Percentiles rank a stretch among this genome's conserved stretches.
phyloP scores from a whole-genome alignment of 257 asterid genomes.

The Handroanthus guayacan region DNA sequence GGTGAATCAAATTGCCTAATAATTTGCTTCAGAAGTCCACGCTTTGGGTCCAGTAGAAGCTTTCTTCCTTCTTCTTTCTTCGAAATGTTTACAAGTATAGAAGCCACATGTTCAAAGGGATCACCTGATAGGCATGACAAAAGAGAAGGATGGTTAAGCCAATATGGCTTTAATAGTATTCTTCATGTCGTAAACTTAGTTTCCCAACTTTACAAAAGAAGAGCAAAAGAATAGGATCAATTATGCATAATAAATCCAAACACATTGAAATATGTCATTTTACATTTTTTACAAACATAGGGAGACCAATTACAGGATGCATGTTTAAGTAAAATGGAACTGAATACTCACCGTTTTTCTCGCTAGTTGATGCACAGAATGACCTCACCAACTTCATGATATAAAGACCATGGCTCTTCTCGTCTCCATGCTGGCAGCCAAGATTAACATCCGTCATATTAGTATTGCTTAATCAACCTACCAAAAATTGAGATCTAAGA shows the following conservation, averaged over 20 bases:
- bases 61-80: constrained; percentile 87
- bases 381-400: constrained; percentile 93
- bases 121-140: constrained; percentile 58
- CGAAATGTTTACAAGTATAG: constrained; percentile 88
- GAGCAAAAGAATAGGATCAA: constrained; percentile 10
- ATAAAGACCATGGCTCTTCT: constrained; percentile 82
- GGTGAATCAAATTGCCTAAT: constrained; percentile 83
- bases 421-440: constrained; percentile 70
- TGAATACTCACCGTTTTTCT: constrained; percentile 49
- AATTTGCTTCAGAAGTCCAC: constrained; percentile 90
- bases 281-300: not conserved
- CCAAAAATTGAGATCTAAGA: constrained; percentile 4
- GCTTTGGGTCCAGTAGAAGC: constrained; percentile 85
- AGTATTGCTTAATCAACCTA: constrained; percentile 16
- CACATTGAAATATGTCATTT: constrained; percentile 3
- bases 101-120: constrained; percentile 92
- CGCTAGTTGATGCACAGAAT: constrained; percentile 75
- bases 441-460: constrained; percentile 30
- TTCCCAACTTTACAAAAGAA: not conserved
- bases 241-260: not conserved
- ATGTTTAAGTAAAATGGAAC: constrained; percentile 32
- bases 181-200: constrained; percentile 5
- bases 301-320: constrained; percentile 3
- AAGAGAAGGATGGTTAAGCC: constrained; percentile 11
- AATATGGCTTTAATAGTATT: not conserved